Conservation (phyloP, 106 monocot species). For the Allium fistulosum region DNA sequence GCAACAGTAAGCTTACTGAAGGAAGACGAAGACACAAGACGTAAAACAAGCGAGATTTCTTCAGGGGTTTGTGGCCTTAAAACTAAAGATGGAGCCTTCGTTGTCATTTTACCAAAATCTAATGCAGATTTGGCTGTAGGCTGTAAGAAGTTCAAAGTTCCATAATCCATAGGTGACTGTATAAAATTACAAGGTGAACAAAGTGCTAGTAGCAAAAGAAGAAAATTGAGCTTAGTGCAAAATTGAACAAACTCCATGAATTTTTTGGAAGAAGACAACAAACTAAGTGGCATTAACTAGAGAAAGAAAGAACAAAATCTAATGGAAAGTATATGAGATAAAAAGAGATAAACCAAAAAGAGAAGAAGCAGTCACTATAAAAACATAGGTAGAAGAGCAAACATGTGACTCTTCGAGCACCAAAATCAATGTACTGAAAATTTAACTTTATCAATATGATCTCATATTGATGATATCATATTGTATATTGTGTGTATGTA, state of each 20-base stretch:
- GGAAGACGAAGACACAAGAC: slow-evolving; percentile 28
- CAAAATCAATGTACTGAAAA: too few species aligned
- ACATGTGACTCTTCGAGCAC: neutral
- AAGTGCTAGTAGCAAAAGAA: slow-evolving; percentile 53
- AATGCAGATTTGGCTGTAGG: slow-evolving; percentile 31
- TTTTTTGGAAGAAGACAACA: slow-evolving; percentile 45
- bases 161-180: slow-evolving; percentile 67
- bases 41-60: slow-evolving; percentile 57
- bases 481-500: neutral
- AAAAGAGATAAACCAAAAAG: neutral
- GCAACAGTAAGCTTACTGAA: slow-evolving; percentile 43
- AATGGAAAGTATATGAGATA: slow-evolving; percentile 6
- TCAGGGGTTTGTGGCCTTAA: slow-evolving; percentile 48
- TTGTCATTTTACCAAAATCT: slow-evolving; percentile 65
- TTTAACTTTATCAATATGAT: neutral
- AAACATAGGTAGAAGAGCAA: neutral
- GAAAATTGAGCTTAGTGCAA: slow-evolving; percentile 34
- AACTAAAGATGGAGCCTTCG: slow-evolving; percentile 58
- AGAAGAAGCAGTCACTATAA: neutral
- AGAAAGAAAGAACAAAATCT: slow-evolving; percentile 23
- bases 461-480: neutral
- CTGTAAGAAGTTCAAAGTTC: slow-evolving; percentile 49
- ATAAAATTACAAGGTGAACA: slow-evolving; percentile 73
- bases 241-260: slow-evolving; percentile 36
- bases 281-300: slow-evolving; percentile 34